Conservation (phyloP, 768 basidiomycete genomes). For the Leccinum truebloodii region DNA sequence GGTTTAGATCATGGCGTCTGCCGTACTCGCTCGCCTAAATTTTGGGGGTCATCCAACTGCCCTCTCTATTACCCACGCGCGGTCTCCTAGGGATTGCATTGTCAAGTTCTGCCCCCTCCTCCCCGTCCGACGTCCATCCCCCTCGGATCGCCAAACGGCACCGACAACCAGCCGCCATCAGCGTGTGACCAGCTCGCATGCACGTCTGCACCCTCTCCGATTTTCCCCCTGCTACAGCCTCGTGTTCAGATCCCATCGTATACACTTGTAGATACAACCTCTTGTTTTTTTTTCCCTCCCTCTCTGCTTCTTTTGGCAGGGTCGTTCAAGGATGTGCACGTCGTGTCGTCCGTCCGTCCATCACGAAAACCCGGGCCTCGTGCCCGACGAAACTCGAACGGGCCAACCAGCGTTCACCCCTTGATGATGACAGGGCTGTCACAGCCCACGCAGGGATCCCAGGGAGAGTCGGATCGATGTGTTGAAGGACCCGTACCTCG, state of each 20-base stretch:
- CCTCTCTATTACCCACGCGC: slow-evolving; percentile 22
- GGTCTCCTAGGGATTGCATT: slow-evolving; percentile 32
- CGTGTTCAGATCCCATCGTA: not conserved
- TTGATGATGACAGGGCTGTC: not conserved
- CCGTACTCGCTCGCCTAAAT: slow-evolving; percentile 28
- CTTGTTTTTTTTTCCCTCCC: slow-evolving; percentile 5
- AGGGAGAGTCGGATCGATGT: not conserved
- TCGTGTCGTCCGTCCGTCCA: not conserved
- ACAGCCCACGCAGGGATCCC: not conserved
- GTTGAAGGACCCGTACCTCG: not conserved
- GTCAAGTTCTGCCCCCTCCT: not conserved
- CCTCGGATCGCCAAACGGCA: not conserved
- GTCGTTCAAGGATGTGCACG: slow-evolving; percentile 1
- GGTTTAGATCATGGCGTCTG: not conserved
- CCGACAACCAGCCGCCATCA: not conserved
- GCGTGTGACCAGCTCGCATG: not conserved
- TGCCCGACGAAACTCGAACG: slow-evolving; percentile 4
- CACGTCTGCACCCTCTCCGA: not conserved
- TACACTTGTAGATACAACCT: not conserved
- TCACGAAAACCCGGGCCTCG: slow-evolving; percentile 8
- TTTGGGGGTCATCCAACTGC: slow-evolving; percentile 25
- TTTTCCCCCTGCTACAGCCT: not conserved
- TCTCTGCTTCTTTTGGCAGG: slow-evolving; percentile 6
- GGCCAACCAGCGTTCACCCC: not conserved
- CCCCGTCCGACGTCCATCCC: not conserved